These are phyloP conservation scores for Carpinus fangiana DNA, from an alignment of 306 rosid species.

Conservation along the genomic window DNA sequence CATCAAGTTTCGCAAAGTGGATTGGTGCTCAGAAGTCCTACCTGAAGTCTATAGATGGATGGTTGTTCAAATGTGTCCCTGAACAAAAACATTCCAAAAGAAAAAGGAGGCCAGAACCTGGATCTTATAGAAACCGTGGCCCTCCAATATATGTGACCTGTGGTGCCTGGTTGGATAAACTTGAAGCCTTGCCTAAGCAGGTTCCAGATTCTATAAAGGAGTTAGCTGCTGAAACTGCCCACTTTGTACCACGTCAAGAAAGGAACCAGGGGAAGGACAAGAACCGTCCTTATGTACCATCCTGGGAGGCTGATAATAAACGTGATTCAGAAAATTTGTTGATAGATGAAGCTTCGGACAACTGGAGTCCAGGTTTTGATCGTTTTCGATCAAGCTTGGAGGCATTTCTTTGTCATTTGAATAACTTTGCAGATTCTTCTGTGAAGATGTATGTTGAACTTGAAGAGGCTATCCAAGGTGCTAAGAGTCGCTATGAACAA, in stretches of 20 bases:
- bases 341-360: conserved; percentile 54
- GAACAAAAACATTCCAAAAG: conserved; percentile 52
- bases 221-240: conserved; percentile 60
- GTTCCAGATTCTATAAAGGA: conserved; percentile 58
- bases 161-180: conserved; percentile 60
- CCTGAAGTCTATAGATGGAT: conserved; percentile 61
- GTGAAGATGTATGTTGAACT: conserved; percentile 58
- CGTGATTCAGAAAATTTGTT: conserved; percentile 44
- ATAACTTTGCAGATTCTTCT: conserved; percentile 59
- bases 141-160: conserved; percentile 80
- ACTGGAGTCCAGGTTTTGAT: conserved; percentile 60
- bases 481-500: conserved; percentile 32
- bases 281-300: conserved; percentile 28
- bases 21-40: conserved; percentile 76
- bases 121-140: conserved; percentile 29
- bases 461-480: conserved; percentile 36
- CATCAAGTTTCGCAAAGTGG: conserved; percentile 75
- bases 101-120: conserved; percentile 37
- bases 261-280: conserved; percentile 57
- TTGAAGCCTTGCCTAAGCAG: conserved; percentile 45
- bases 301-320: conserved; percentile 46
- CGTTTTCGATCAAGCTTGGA: conserved; percentile 57
- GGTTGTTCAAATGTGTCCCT: conserved; percentile 76
- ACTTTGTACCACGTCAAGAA: conserved; percentile 69
- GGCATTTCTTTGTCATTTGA: conserved; percentile 52